Conservation (phyloP, 2,329 filamentous ascomycete genomes). For the Leptodontidium sp. region DNA sequence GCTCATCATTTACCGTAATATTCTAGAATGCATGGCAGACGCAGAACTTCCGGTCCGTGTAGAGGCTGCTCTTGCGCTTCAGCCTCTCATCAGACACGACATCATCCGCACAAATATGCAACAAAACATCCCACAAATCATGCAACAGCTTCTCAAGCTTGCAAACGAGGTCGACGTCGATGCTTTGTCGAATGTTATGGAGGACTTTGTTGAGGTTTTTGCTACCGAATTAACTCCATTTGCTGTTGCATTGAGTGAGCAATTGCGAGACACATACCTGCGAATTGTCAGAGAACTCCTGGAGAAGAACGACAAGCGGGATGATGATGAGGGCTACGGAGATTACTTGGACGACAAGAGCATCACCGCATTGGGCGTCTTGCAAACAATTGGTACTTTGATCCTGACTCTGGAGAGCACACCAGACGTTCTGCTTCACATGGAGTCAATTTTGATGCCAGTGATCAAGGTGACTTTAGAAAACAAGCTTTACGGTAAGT, state of each 20-base stretch:
- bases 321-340: constrained; percentile 77
- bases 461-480: constrained; percentile 95
- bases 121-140: constrained; percentile 96
- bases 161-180: constrained; percentile 99
- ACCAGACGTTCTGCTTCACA: constrained; percentile 90
- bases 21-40: constrained; percentile 96
- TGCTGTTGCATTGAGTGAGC: constrained; percentile 93
- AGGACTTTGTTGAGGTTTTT: constrained; percentile 99
- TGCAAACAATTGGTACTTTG: constrained; percentile 97
- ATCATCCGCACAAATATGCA: constrained; percentile 96
- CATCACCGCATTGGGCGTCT: constrained; percentile 92
- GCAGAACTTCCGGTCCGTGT: constrained; percentile 92
- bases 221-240: constrained; percentile 97
- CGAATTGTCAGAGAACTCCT: constrained; percentile 91
- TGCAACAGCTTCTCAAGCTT: constrained; percentile 97
- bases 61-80: constrained; percentile 90
- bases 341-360: constrained; percentile 98
- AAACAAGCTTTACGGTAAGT: constrained; percentile 90
- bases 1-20: constrained; percentile 94
- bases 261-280: constrained; percentile 94
- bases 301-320: constrained; percentile 82
- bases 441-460: constrained; percentile 96
- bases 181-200: constrained; percentile 97
- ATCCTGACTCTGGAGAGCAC: constrained; percentile 98
- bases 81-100: constrained; percentile 95